A percentile compares a stretch with the other conserved stretches of the same genome.
Evolutionary conservation across 495 filamentous ascomycete species (phyloP).

Genomic region (Pyrenopolyporus hunteri): DNA sequence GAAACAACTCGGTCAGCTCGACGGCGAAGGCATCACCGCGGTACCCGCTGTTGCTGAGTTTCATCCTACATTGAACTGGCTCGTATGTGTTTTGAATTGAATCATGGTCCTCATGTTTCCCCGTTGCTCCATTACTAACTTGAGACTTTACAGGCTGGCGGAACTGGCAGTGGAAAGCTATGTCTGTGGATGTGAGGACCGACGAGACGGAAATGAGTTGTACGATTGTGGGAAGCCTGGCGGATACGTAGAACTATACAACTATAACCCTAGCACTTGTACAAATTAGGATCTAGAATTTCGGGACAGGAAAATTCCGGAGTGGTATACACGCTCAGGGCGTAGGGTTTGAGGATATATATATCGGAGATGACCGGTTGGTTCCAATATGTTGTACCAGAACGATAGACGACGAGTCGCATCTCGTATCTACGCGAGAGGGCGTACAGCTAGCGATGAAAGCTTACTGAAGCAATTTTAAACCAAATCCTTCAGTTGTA

Average conservation of each 20-base stretch:
- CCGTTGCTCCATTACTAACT: constrained; percentile 4
- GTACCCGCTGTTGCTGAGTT: constrained; percentile 93
- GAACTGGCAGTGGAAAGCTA: constrained; percentile 90
- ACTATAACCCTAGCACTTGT: background rate
- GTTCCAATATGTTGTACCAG: background rate
- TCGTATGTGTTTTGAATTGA: constrained; percentile 54
- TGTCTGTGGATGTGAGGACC: constrained; percentile 80
- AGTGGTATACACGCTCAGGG: constrained; percentile 3
- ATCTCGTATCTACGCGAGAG: background rate
- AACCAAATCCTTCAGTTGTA: too few relatives aligned
- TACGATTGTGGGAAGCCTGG: background rate
- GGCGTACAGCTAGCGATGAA: too few relatives aligned
- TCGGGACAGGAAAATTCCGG: background rate
- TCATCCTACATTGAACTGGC: constrained; percentile 87
- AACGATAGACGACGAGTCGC: background rate
- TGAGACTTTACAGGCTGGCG: constrained; percentile 57
- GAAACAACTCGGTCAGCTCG: constrained; percentile 88
- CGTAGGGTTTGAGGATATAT: background rate
- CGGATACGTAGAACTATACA: background rate
- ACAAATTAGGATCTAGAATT: background rate
- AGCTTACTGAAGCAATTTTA: too few relatives aligned
- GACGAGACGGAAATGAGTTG: background rate
- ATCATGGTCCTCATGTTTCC: background rate
- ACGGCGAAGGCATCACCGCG: constrained; percentile 86
- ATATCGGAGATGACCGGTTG: background rate